Conservation (phyloP, 1,139 yeast genomes). For the Scheffersomyces titani region DNA sequence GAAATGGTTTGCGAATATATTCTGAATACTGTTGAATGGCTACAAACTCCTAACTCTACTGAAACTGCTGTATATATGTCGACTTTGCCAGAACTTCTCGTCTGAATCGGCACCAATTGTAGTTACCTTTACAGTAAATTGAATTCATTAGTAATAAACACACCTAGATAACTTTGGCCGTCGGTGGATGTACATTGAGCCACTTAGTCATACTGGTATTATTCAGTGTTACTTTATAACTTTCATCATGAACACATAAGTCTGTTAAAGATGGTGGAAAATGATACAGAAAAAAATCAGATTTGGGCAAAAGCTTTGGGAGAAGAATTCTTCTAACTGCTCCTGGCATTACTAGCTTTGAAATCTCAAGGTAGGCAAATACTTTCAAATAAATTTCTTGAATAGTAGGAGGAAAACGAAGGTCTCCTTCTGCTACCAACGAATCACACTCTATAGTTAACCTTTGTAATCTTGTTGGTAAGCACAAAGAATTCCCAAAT, state of each 20-base stretch:
- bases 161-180: neutral
- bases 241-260: neutral
- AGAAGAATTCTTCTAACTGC: neutral
- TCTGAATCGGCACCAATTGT: neutral
- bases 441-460: neutral
- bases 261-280: neutral
- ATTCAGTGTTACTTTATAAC: neutral
- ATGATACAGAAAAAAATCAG: neutral
- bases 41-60: neutral
- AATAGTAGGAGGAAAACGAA: neutral
- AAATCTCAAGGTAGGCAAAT: neutral
- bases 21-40: neutral
- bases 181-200: neutral
- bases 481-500: neutral
- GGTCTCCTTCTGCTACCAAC: neutral
- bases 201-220: neutral
- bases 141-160: no score
- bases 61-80: neutral
- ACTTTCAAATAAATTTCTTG: neutral
- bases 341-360: neutral
- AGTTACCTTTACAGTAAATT: no score
- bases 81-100: neutral
- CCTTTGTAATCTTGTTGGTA: neutral
- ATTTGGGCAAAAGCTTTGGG: no score
- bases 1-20: neutral